Base-by-base conservation (phyloP, 2,329 filamentous ascomycete species). In the Arthrobotrys pseudoclavata region DNA sequence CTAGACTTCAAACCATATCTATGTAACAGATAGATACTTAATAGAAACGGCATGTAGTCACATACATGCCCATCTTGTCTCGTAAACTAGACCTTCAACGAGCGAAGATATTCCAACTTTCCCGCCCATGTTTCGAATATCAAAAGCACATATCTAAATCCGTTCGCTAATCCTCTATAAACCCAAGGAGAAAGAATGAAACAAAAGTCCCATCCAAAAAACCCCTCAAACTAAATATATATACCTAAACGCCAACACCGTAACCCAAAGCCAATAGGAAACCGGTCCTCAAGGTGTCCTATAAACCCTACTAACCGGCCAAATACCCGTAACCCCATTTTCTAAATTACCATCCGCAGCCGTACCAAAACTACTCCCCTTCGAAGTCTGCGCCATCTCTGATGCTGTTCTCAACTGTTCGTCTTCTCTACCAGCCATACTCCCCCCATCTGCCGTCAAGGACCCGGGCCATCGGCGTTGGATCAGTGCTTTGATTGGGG, bases 401-500 rank as follows among this genome's bases (percentile, higher is more conserved):
- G 55, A 57, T 10, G 64, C 24, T 10, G 37, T 57, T 45, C 71
- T 76, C 37, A 77, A 42, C 26, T 77, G 72, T 26, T 66, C 60
- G 24, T 70, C 66, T 26, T 70, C 72, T 20, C 61, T 24, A 9
- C 67, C 72, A 9, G n/a, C 50, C 60, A 67, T 66, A n/a, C 42
- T 62, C 4, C 53, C 69, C 13, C 55, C 40, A n/a, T 57, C 15
- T 10, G 63, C 37, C 18, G 5, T 47, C 34, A 77, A 15, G 24
- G 71, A 77, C 1, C 29, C 29, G 20, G 72, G 72, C 66, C 67
- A 77, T 5, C 66, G 53, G 13, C 22, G 37, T 29, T 70, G 72
- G 0, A 77, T 55, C 9, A 77, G 18, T 26, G 72, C 60, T 62
- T 77, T 77, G n/a, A 70, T 62, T 1, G 67, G 57, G 31, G 67